These are phyloP conservation scores for Mycena citricolor DNA, from an alignment of 1,284 basidiomycete genomes.

Conservation along the genomic window DNA sequence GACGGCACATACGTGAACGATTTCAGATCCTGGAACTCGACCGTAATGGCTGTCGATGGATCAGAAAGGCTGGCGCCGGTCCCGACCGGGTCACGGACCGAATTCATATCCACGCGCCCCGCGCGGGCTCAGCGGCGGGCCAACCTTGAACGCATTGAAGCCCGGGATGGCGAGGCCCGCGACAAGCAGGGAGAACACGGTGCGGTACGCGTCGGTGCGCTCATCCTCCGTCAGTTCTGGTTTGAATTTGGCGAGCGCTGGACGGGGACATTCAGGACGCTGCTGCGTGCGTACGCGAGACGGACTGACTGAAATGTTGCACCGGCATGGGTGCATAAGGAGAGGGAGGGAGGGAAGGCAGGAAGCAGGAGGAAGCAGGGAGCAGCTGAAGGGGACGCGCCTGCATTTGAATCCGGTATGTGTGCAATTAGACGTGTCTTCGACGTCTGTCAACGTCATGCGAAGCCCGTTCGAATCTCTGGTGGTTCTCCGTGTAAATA, in stretches of 20 bases:
- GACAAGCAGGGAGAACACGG: neutral
- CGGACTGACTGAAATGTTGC: constrained; percentile 19
- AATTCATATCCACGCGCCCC: neutral
- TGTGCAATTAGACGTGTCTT: too few relatives aligned
- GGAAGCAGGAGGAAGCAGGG: neutral
- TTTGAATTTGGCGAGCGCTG: neutral
- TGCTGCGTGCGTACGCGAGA: neutral
- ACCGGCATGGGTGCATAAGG: constrained; percentile 17
- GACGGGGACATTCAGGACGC: neutral
- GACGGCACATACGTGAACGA: constrained; percentile 5
- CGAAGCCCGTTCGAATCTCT: too few relatives aligned
- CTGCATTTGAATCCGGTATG: too few relatives aligned
- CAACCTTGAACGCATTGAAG: neutral
- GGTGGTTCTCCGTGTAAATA: too few relatives aligned
- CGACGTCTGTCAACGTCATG: too few relatives aligned
- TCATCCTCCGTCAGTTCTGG: neutral
- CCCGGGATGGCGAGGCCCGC: neutral
- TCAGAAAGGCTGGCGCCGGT: neutral
- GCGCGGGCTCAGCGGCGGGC: neutral
- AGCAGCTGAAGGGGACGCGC: too few relatives aligned
- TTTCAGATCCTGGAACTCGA: constrained; percentile 17
- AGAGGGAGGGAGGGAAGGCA: neutral
- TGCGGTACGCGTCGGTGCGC: neutral
- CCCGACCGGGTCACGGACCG: neutral
- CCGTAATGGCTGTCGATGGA: constrained; percentile 17